Conservation (phyloP, 139 green algal species). For the Pleodorina starrii region DNA sequence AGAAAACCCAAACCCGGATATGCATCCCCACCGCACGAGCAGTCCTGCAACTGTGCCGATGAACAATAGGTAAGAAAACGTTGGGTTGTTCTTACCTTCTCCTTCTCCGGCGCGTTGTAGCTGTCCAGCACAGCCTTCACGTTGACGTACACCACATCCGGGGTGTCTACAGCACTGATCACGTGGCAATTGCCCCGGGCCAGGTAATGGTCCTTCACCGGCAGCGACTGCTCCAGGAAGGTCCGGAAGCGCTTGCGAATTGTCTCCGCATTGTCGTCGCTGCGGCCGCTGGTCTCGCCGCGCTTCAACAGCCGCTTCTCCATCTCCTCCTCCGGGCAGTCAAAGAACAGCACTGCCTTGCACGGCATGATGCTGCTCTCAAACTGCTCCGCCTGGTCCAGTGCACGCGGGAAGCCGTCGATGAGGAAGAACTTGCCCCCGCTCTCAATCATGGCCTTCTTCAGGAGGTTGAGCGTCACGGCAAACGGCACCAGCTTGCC, state of each 20-base stretch:
- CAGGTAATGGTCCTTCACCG: conserved; percentile 89
- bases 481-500: conserved; percentile 84
- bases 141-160: conserved; percentile 25
- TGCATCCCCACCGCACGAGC: too few species aligned
- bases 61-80: too few species aligned
- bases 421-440: conserved; percentile 87
- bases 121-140: conserved; percentile 35
- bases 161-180: conserved; percentile 3
- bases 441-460: conserved; percentile 65
- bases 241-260: conserved; percentile 97
- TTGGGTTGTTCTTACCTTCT: background rate
- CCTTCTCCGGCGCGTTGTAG: conserved; percentile 18
- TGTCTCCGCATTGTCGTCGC: conserved; percentile 95
- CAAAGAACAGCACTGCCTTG: conserved; percentile 61
- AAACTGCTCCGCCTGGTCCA: conserved; percentile 86
- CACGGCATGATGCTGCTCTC: conserved; percentile 68
- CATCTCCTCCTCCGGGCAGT: conserved; percentile 82
- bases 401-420: conserved; percentile 92
- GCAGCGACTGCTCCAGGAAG: conserved; percentile 88
- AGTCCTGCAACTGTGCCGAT: too few species aligned
- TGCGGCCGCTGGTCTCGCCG: conserved; percentile 88
- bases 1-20: too few species aligned
- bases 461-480: conserved; percentile 84
- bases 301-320: conserved; percentile 89
- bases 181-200: conserved; percentile 71